Conservation (phyloP, 2,329 filamentous ascomycete species). For the Teratosphaeria destructans region DNA sequence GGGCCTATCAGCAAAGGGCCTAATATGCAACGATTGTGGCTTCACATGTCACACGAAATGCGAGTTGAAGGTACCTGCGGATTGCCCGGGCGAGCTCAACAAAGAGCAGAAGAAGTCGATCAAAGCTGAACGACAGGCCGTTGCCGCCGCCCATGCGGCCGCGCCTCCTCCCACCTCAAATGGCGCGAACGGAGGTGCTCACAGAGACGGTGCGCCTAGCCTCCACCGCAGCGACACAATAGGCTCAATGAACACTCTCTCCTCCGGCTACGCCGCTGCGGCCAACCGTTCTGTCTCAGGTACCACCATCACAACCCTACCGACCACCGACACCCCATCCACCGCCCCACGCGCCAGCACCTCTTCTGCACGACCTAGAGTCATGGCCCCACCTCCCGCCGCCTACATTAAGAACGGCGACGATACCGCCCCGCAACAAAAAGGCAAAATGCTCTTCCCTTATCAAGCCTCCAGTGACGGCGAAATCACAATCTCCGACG, state of each 20-base stretch:
- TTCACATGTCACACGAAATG: slow-evolving; percentile 99
- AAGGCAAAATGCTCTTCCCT: slow-evolving; percentile 78
- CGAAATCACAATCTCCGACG: slow-evolving; percentile 71
- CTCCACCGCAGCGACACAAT: slow-evolving; percentile 78
- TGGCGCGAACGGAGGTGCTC: slow-evolving; percentile 35
- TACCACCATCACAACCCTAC: slow-evolving; percentile 24
- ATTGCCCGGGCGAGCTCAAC: slow-evolving; percentile 84
- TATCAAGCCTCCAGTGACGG: slow-evolving; percentile 75
- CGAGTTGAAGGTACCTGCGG: slow-evolving; percentile 94
- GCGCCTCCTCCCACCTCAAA: slow-evolving; percentile 15
- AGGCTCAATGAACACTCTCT: slow-evolving; percentile 63
- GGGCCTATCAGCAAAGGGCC: slow-evolving; percentile 92
- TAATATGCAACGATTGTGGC: slow-evolving; percentile 90
- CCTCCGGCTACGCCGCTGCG: slow-evolving; percentile 75
- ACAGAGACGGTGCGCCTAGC: slow-evolving; percentile 53
- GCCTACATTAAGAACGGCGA: slow-evolving; percentile 58
- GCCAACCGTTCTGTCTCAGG: slow-evolving; percentile 67
- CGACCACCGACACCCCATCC: slow-evolving; percentile 21
- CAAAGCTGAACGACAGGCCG: slow-evolving; percentile 73
- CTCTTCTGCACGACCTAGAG: slow-evolving; percentile 47
- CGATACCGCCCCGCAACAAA: slow-evolving; percentile 45
- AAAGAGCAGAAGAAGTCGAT: slow-evolving; percentile 95
- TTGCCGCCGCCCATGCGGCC: slow-evolving; percentile 46
- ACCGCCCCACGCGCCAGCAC: slow-evolving; percentile 8
- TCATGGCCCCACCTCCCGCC: slow-evolving; percentile 78